These are phyloP conservation scores for Fusarium nygamai DNA, from an alignment of 2,329 filamentous ascomycete genomes.

Conservation along the genomic window DNA sequence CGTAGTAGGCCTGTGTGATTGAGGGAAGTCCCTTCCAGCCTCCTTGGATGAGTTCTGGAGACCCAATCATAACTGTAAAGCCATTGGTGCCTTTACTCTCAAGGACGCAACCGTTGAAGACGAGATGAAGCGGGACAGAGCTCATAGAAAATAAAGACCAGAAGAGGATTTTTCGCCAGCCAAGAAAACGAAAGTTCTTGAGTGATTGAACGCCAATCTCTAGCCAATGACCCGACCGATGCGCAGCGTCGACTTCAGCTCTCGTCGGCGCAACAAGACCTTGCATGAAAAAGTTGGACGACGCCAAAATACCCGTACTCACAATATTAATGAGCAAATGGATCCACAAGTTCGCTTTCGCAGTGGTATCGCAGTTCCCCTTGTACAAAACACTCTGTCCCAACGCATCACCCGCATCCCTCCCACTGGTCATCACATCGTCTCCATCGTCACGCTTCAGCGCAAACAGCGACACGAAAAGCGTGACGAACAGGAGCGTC, in stretches of 20 bases:
- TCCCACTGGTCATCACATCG: fast-evolving
- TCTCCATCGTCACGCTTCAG: background rate
- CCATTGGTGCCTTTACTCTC: slow-evolving; percentile 26
- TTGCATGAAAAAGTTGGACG: slow-evolving; percentile 52
- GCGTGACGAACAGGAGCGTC: background rate
- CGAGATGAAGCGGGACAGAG: slow-evolving; percentile 18
- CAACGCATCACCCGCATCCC: background rate
- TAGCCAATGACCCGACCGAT: slow-evolving; percentile 19
- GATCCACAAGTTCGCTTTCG: slow-evolving; percentile 13
- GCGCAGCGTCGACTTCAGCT: slow-evolving; percentile 42
- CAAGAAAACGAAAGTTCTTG: slow-evolving; percentile 22
- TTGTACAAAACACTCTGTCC: slow-evolving; percentile 10
- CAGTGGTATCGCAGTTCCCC: background rate
- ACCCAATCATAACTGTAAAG: slow-evolving; percentile 7
- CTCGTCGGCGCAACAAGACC: slow-evolving; percentile 48
- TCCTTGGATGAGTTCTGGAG: background rate
- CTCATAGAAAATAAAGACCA: slow-evolving; percentile 16
- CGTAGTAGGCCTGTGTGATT: background rate
- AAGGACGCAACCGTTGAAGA: slow-evolving; percentile 18
- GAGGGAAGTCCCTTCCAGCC: background rate
- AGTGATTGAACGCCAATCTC: slow-evolving; percentile 41
- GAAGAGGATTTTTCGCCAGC: slow-evolving; percentile 4
- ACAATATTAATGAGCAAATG: slow-evolving; percentile 31
- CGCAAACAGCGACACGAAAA: slow-evolving; percentile 20
- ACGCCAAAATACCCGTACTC: slow-evolving; percentile 45